Conservation (phyloP, 164 flowering plant species). For the Dillenia suffruticosa region DNA sequence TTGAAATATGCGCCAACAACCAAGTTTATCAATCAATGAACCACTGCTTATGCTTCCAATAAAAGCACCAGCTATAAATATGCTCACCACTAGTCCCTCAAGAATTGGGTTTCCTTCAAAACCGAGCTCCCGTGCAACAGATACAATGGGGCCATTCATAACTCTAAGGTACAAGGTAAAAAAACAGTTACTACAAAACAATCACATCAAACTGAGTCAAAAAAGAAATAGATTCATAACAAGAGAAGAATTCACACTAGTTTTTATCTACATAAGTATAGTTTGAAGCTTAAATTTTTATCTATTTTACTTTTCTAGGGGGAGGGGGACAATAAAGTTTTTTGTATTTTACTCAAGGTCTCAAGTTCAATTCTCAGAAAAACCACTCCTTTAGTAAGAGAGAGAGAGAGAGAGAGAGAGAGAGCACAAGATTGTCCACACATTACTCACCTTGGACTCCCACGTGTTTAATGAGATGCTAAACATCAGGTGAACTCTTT, state of each 20-base stretch:
- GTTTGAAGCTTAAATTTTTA: no score
- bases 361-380: no score
- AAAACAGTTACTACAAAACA: not conserved
- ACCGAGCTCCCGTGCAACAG: slow-evolving; percentile 71
- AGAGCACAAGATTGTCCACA: no score
- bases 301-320: no score
- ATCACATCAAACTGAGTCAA: not conserved
- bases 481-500: no score
- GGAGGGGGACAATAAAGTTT: not conserved
- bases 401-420: no score
- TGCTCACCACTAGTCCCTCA: slow-evolving; percentile 90
- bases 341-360: no score
- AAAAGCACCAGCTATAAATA: slow-evolving; percentile 81
- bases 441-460: no score
- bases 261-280: no score
- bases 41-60: slow-evolving; percentile 68
- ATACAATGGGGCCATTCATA: slow-evolving; percentile 83
- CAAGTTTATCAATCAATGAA: slow-evolving; percentile 58
- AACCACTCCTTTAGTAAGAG: no score
- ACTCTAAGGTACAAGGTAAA: slow-evolving; percentile 27
- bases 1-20: slow-evolving; percentile 73
- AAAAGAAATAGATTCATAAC: not conserved
- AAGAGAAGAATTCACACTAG: no score
- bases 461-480: no score
- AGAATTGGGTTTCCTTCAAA: slow-evolving; percentile 74